phyloP scores from a whole-genome alignment of 2,329 filamentous ascomycete genomes.

The Cladosporium sp. region DNA sequence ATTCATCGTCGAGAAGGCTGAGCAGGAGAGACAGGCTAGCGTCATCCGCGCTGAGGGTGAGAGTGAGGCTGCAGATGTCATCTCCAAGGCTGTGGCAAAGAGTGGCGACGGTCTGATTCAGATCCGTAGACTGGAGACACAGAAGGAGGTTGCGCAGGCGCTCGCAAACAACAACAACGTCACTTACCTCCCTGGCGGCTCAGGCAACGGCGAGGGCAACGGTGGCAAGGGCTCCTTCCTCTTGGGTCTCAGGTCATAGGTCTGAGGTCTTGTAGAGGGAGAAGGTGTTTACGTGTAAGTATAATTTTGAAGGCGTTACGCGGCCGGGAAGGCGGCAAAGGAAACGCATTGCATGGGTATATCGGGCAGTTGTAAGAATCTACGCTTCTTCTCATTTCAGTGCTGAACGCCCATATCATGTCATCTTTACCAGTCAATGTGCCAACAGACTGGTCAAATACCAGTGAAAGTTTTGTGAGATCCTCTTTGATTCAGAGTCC shows the following conservation, averaged over 20 bases:
- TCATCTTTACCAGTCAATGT: neutral
- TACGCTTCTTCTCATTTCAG: slow-evolving; percentile 17
- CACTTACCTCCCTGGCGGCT: slow-evolving; percentile 80
- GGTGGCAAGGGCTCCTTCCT: slow-evolving; percentile 59
- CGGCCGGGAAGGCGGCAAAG: slow-evolving; percentile 8
- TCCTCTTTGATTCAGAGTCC: neutral
- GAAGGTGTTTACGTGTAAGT: slow-evolving; percentile 5
- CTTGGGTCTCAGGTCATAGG: slow-evolving; percentile 61
- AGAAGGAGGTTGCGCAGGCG: slow-evolving; percentile 90
- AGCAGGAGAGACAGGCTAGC: slow-evolving; percentile 98
- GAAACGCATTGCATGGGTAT: slow-evolving; percentile 18
- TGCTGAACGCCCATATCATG: neutral
- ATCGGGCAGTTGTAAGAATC: slow-evolving; percentile 15
- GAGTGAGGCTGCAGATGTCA: slow-evolving; percentile 93
- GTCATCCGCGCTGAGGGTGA: slow-evolving; percentile 98
- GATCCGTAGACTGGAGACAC: slow-evolving; percentile 96
- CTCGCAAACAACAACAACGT: slow-evolving; percentile 91
- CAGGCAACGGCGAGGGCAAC: slow-evolving; percentile 49
- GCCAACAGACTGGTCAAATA: neutral
- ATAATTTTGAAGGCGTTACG: slow-evolving; percentile 16
- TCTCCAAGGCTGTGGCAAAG: slow-evolving; percentile 90
- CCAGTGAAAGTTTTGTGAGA: neutral
- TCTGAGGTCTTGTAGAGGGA: slow-evolving; percentile 7
- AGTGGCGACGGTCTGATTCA: slow-evolving; percentile 88
- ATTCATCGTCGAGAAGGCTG: slow-evolving; percentile 97